Base-by-base conservation (phyloP, 176 grass and related monocot species). In the Triticum dicoccoides region DNA sequence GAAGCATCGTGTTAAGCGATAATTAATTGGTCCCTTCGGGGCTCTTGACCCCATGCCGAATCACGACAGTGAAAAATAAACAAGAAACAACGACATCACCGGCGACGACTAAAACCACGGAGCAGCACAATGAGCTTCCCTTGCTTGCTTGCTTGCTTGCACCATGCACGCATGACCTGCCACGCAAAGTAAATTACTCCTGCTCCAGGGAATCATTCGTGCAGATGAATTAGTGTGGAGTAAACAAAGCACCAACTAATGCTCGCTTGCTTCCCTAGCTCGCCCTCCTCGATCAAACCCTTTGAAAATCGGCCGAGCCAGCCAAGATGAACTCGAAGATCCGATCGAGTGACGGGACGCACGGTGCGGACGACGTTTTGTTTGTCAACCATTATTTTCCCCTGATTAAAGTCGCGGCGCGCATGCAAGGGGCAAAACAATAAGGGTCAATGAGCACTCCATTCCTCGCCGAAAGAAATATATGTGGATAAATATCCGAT, bases 41-140 rank as follows among this genome's bases (percentile, higher is more conserved):
- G 76, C 80, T 15, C 85, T 68, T 80, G 66, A 84, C 85, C 65
- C 85, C 67, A 90, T 47, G 84, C 41, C 3, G 9, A 51, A 74
- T 47, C 80, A 72, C 49, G 72, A 33, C 86, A 70, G 37, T 62
- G 63, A 59, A 59, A 77, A 76, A 41, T 11, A 64, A 11, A 77
- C 4, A 11, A 66, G 39, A 21, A 44, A 64, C 65, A 24, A 9
- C 10, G 1, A 18, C 21, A 63, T 39, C 38, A n/a, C 69, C 18
- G 39, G 39, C 39, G 35, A 70, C 37, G 81, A 24, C 32, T n/a
- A 59, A 37, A 59, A 37, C 18, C 3, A 54, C 56, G 20, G 56
- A 59, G 56, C 2, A 20, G 56, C 33, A 82, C 69, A 1, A 37
- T 33, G 18, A 6, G 54, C 5, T 49, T 38, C 32, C 27, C 27